Conservation (phyloP, 148 eudicot species). For the Mesembryanthemum crystallinum region DNA sequence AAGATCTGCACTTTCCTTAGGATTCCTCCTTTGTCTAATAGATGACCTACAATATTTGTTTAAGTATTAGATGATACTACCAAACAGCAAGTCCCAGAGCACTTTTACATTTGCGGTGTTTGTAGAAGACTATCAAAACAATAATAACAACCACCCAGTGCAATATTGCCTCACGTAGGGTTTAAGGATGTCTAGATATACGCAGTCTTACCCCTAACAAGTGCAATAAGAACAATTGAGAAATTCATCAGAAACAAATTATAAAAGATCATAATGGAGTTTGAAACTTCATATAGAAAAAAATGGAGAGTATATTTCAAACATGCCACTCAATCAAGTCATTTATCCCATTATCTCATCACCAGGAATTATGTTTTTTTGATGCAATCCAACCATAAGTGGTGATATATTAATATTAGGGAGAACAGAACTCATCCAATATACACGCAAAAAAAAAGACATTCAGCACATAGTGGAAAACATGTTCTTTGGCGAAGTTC, state of each 20-base stretch:
- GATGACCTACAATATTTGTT: slow-evolving; percentile 59
- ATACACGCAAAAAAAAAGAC: background rate
- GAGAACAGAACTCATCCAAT: background rate
- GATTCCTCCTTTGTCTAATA: slow-evolving; percentile 83
- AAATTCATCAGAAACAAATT: background rate
- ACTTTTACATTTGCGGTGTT: background rate
- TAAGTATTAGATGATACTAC: slow-evolving; percentile 2
- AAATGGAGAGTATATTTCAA: background rate
- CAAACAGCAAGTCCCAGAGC: background rate
- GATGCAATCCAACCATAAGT: no score
- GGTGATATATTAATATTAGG: background rate
- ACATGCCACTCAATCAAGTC: background rate
- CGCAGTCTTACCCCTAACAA: background rate
- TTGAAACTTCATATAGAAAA: background rate
- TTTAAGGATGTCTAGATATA: no score
- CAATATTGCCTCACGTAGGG: no score
- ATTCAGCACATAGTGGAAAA: background rate
- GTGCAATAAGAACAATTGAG: background rate
- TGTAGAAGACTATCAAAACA: background rate
- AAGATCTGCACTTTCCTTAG: slow-evolving; percentile 89
- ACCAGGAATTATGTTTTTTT: no score
- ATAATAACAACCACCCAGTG: no score
- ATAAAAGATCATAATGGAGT: background rate
- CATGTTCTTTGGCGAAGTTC: background rate
- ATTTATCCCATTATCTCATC: background rate